phyloP scores from a whole-genome alignment of 768 basidiomycete genomes.

The Boletus tomentosulus region DNA sequence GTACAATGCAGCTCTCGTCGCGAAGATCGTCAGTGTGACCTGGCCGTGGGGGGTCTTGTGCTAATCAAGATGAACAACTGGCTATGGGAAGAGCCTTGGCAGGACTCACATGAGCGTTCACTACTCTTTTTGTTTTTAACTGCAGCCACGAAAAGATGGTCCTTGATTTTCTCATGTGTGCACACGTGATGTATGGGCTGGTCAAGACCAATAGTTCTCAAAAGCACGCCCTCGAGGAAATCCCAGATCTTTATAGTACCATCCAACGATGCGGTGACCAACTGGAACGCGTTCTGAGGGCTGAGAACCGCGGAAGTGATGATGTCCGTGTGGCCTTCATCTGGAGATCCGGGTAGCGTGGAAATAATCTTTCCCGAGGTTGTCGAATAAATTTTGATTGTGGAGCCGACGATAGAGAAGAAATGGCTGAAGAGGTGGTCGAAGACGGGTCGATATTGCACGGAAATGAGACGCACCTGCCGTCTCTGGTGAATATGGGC shows the following conservation, averaged over 20 bases:
- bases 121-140: slow-evolving; percentile 47
- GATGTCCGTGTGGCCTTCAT: slow-evolving; percentile 38
- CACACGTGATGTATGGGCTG: slow-evolving; percentile 71
- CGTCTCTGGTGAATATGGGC: slow-evolving; percentile 84
- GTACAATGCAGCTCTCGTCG: slow-evolving; percentile 47
- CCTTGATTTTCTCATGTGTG: slow-evolving; percentile 64
- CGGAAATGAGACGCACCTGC: slow-evolving; percentile 50
- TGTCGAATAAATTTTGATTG: slow-evolving; percentile 83
- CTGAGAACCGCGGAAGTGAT: slow-evolving; percentile 76
- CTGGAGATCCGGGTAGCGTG: slow-evolving; percentile 60
- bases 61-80: slow-evolving; percentile 9
- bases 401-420: slow-evolving; percentile 78
- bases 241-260: slow-evolving; percentile 93
- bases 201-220: slow-evolving; percentile 68
- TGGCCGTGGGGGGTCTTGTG: slow-evolving; percentile 1
- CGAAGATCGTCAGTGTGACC: slow-evolving; percentile 12
- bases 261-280: slow-evolving; percentile 81
- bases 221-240: slow-evolving; percentile 76
- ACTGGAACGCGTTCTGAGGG: slow-evolving; percentile 84
- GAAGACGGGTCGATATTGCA: slow-evolving; percentile 10
- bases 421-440: slow-evolving; percentile 60
- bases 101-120: slow-evolving; percentile 22
- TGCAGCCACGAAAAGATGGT: slow-evolving; percentile 65
- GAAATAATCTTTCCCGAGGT: slow-evolving; percentile 76
- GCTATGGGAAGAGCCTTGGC: neutral